These are phyloP conservation scores for Mangifera indica DNA, from an alignment of 345 rosid species.

Conservation along the genomic window DNA sequence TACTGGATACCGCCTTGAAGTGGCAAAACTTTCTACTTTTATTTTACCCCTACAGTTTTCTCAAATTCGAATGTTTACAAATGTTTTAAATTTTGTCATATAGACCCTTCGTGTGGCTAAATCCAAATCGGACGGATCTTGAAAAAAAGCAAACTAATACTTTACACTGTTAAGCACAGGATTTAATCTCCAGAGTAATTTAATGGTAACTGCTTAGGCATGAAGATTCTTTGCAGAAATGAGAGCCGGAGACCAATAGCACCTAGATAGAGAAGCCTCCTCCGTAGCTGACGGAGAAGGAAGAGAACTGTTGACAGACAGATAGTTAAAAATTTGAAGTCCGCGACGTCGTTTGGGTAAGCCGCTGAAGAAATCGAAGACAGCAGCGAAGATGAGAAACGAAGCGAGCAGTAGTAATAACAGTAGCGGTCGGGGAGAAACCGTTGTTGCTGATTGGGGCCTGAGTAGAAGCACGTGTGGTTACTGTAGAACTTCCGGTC, in stretches of 20 bases:
- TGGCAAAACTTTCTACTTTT: too few species aligned
- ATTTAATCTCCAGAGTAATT: background rate
- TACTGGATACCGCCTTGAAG: background rate
- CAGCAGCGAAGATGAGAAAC: conserved; percentile 43
- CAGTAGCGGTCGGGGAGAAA: conserved; percentile 41
- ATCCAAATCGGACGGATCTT: background rate
- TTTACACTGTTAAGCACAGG: background rate
- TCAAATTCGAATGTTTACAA: too few species aligned
- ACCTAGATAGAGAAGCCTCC: background rate
- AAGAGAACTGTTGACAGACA: background rate
- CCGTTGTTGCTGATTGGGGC: conserved; percentile 61
- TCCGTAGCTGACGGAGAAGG: background rate
- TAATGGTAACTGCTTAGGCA: background rate
- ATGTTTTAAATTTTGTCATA: too few species aligned
- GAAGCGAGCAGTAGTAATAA: conserved; percentile 63
- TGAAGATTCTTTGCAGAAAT: background rate
- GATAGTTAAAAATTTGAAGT: background rate
- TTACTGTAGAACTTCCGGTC: conserved; percentile 58
- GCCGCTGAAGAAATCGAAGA: conserved; percentile 33
- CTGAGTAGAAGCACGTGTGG: conserved; percentile 55
- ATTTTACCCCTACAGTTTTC: too few species aligned
- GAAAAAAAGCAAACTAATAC: background rate
- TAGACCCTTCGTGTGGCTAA: background rate
- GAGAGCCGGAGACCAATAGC: background rate
- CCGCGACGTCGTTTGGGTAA: background rate